phyloP scores from a whole-genome alignment of 768 basidiomycete genomes.

The Epithele typhae region DNA sequence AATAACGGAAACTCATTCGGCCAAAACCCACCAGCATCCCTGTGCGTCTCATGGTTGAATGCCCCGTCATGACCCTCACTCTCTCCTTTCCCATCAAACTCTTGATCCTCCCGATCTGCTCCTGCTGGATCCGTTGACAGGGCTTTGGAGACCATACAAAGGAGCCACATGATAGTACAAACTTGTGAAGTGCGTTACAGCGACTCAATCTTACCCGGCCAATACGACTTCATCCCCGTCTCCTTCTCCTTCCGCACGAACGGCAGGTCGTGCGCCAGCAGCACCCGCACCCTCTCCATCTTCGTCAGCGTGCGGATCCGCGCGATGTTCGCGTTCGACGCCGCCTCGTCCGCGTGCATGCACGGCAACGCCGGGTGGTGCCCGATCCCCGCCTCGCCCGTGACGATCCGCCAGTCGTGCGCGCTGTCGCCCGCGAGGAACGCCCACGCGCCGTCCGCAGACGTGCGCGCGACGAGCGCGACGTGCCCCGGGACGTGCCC shows the following conservation, averaged over 20 bases:
- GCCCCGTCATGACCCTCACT: too few relatives aligned
- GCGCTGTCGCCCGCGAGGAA: conserved; percentile 50
- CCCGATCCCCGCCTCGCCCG: conserved; percentile 40
- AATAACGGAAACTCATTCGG: too few relatives aligned
- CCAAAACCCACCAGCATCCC: too few relatives aligned
- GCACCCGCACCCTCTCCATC: conserved; percentile 36
- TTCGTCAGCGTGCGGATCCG: conserved; percentile 31
- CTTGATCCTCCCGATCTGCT: too few relatives aligned
- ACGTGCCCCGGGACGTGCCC: conserved; percentile 56
- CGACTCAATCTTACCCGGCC: conserved; percentile 14
- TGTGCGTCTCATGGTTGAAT: too few relatives aligned
- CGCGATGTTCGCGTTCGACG: conserved; percentile 38
- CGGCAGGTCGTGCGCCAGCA: conserved; percentile 48
- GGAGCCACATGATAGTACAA: not conserved
- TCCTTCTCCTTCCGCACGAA: conserved; percentile 44
- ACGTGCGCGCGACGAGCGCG: conserved; percentile 51
- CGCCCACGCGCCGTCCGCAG: conserved; percentile 53
- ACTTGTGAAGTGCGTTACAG: not conserved
- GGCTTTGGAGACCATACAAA: too few relatives aligned
- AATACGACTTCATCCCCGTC: conserved; percentile 35
- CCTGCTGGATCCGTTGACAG: too few relatives aligned
- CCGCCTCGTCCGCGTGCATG: conserved; percentile 38
- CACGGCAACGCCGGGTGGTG: conserved; percentile 29
- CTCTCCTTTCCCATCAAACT: too few relatives aligned
- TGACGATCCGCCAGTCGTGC: conserved; percentile 44